Conservation (phyloP, 306 rosid genomes). For the Nissolia schottii region DNA sequence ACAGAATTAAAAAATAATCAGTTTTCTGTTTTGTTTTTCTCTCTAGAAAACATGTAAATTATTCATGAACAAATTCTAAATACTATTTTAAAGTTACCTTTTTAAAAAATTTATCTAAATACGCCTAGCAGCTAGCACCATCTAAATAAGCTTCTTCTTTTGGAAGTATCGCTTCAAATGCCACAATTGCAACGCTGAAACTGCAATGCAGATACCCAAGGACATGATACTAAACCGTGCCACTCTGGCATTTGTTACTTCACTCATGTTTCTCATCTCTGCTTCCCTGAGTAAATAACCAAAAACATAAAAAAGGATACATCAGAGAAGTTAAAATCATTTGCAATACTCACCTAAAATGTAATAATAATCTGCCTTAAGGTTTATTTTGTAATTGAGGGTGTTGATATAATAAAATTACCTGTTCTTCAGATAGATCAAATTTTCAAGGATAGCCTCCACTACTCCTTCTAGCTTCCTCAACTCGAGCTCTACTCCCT, state of each 20-base stretch:
- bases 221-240: constrained; percentile 73
- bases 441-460: constrained; percentile 73
- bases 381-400: neutral
- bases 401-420: constrained; percentile 12
- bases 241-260: constrained; percentile 66
- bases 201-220: constrained; percentile 64
- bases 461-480: constrained; percentile 84
- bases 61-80: too few species aligned
- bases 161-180: constrained; percentile 80
- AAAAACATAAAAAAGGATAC: neutral
- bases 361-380: too few species aligned
- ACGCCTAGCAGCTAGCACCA: neutral
- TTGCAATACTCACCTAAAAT: neutral
- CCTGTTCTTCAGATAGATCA: constrained; percentile 68
- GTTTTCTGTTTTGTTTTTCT: too few species aligned
- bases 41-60: too few species aligned
- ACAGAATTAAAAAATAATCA: too few species aligned
- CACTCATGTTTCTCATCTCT: constrained; percentile 74
- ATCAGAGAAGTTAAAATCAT: neutral
- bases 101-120: too few species aligned
- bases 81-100: too few species aligned
- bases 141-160: constrained; percentile 86
- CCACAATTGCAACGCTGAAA: constrained; percentile 75
- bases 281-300: constrained; percentile 54
- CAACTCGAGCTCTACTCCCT: constrained; percentile 92